These are phyloP conservation scores for Hypoxylon subgilvum DNA, from an alignment of 495 filamentous ascomycete genomes.

Conservation along the genomic window DNA sequence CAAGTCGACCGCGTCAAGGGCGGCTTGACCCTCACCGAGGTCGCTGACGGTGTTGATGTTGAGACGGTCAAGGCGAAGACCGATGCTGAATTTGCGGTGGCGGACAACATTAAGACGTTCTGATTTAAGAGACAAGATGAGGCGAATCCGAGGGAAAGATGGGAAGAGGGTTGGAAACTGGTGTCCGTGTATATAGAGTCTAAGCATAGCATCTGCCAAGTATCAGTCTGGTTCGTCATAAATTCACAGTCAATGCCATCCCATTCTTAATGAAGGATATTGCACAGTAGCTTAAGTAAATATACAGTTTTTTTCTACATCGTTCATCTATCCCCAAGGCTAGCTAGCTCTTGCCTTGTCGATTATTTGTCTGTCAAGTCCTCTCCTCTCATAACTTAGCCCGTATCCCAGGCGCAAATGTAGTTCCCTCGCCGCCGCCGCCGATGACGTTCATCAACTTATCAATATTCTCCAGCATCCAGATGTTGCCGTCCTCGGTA, in stretches of 20 bases:
- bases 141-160: neutral
- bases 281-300: too few relatives aligned
- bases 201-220: constrained; percentile 1
- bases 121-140: constrained; percentile 34
- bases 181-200: constrained; percentile 15
- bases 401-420: constrained; percentile 63
- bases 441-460: constrained; percentile 68
- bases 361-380: neutral
- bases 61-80: constrained; percentile 61
- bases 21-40: constrained; percentile 59
- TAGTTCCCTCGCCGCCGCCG: constrained; percentile 60
- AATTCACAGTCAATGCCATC: too few relatives aligned
- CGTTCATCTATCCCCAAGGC: neutral
- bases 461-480: constrained; percentile 74
- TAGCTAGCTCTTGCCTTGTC: constrained; percentile 10
- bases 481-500: constrained; percentile 72
- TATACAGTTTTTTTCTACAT: constrained; percentile 1
- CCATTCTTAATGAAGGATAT: too few relatives aligned
- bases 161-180: neutral
- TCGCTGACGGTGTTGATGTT: constrained; percentile 61
- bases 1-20: constrained; percentile 60
- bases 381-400: constrained; percentile 55
- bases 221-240: neutral
- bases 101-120: constrained; percentile 56
- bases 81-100: constrained; percentile 58